Percentiles rank a stretch among this genome's conserved stretches.
Conservation (phyloP, 768 basidiomycete species). For the Auriculariales sp. region DNA sequence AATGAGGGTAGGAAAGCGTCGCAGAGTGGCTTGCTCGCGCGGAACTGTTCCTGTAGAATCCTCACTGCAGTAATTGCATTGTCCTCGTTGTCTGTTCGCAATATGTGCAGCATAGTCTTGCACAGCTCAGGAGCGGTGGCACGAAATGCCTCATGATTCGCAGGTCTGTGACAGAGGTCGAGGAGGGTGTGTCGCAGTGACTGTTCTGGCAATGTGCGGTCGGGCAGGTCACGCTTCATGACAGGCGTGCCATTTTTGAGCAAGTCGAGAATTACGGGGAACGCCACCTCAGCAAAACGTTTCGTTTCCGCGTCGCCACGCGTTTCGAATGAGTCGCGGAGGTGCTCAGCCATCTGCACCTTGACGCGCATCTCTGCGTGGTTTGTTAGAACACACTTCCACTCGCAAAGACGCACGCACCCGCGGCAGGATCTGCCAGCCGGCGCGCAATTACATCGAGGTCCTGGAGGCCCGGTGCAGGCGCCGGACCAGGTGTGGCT, state of each 20-base stretch:
- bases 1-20: constrained; percentile 70
- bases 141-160: constrained; percentile 64
- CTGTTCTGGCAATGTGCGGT: too few relatives aligned
- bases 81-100: constrained; percentile 90
- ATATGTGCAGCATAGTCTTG: constrained; percentile 65
- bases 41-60: constrained; percentile 75
- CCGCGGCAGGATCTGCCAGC: constrained; percentile 1
- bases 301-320: constrained; percentile 60
- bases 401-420: background rate
- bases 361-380: constrained; percentile 53
- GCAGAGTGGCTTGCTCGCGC: constrained; percentile 55
- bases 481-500: background rate
- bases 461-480: constrained; percentile 1
- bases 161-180: constrained; percentile 81
- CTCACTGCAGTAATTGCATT: constrained; percentile 85
- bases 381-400: background rate
- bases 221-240: constrained; percentile 45
- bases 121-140: constrained; percentile 54
- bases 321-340: constrained; percentile 70
- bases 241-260: constrained; percentile 54
- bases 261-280: constrained; percentile 59
- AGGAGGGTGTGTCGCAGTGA: constrained; percentile 77
- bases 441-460: background rate
- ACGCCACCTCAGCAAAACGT: constrained; percentile 55
- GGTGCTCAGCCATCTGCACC: constrained; percentile 55